Evolutionary conservation across 2,329 filamentous ascomycete genomes (phyloP).

Genomic region (Fulvia fulva): DNA sequence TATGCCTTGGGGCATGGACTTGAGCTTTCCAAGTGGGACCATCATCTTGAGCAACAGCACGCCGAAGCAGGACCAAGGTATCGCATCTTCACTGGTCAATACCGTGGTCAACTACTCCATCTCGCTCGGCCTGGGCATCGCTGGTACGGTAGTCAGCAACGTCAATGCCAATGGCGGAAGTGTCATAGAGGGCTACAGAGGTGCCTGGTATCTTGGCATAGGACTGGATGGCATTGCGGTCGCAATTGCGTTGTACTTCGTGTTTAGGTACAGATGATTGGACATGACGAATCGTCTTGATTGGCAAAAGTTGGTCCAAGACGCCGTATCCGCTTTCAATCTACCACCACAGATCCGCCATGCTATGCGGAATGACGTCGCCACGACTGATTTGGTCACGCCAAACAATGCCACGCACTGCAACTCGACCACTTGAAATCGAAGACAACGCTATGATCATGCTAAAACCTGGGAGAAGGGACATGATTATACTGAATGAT

Average conservation of each 20-base stretch:
- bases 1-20: slow-evolving; percentile 36
- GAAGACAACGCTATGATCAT: too few relatives aligned
- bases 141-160: slow-evolving; percentile 20
- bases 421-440: too few relatives aligned
- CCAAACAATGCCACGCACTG: too few relatives aligned
- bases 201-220: slow-evolving; percentile 26
- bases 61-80: slow-evolving; percentile 28
- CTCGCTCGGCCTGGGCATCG: slow-evolving; percentile 26
- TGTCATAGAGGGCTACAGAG: slow-evolving; percentile 19
- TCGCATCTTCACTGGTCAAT: slow-evolving; percentile 25
- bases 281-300: too few relatives aligned
- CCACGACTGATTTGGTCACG: too few relatives aligned
- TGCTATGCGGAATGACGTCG: too few relatives aligned
- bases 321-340: too few relatives aligned
- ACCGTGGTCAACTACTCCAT: slow-evolving; percentile 4
- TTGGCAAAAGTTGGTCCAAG: too few relatives aligned
- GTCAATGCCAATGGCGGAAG: slow-evolving; percentile 12
- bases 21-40: slow-evolving; percentile 29
- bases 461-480: too few relatives aligned
- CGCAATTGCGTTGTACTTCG: slow-evolving; percentile 22
- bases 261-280: slow-evolving; percentile 1
- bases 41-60: slow-evolving; percentile 30
- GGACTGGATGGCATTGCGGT: slow-evolving; percentile 22
- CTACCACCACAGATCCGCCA: too few relatives aligned
- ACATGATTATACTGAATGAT: too few relatives aligned